Evolutionary conservation across 345 rosid genomes (phyloP).

Genomic region (Citrus unshiu): DNA sequence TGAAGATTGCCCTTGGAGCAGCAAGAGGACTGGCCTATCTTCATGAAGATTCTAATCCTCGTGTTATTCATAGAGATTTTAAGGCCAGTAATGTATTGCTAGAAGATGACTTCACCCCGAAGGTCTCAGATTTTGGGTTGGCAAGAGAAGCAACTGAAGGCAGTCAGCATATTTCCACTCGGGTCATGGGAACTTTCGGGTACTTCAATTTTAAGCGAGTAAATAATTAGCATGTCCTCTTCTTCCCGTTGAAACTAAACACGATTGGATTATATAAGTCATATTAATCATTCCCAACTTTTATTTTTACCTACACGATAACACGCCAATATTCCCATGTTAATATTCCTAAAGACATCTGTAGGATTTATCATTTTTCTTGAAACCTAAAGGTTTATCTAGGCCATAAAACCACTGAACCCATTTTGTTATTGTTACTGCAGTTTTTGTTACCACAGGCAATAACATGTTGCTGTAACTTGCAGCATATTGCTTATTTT

Average conservation of each 20-base stretch:
- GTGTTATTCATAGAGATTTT: constrained; percentile 96
- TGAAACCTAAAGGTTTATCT: background rate
- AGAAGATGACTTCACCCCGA: constrained; percentile 89
- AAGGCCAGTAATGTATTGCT: constrained; percentile 94
- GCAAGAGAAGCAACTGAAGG: constrained; percentile 99
- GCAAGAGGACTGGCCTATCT: constrained; percentile 99
- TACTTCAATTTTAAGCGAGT: constrained; percentile 22
- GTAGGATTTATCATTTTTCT: background rate
- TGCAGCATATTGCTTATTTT: background rate
- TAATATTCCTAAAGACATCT: background rate
- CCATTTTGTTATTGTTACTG: background rate
- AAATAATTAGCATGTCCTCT: background rate
- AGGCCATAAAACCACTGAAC: background rate
- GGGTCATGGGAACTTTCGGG: constrained; percentile 99
- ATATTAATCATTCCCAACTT: background rate
- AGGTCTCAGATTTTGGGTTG: constrained; percentile 98
- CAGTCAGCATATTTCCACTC: constrained; percentile 90
- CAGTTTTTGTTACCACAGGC: background rate
- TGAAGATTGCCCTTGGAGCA: constrained; percentile 98
- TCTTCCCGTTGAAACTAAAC: background rate
- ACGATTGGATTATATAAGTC: background rate
- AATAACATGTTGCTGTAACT: background rate
- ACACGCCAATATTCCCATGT: background rate
- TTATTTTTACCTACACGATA: background rate
- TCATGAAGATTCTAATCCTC: constrained; percentile 98